phyloP scores from a whole-genome alignment of 805 yeast species.

The Dipodascus albidus region DNA sequence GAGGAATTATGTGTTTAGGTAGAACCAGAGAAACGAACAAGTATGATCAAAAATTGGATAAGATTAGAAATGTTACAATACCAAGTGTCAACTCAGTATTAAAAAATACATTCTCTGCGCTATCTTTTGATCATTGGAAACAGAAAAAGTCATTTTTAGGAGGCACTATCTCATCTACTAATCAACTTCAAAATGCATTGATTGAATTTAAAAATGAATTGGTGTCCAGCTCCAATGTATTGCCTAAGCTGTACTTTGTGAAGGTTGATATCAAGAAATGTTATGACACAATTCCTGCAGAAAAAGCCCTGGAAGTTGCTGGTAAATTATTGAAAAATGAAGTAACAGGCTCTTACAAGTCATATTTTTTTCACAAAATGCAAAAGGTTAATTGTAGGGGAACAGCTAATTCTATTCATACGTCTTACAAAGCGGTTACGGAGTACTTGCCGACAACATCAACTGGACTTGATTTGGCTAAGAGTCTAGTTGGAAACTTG shows the following conservation, averaged over 20 bases:
- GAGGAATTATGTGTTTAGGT: constrained; percentile 10
- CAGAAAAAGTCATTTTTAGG: constrained; percentile 1
- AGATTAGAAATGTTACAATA: not conserved
- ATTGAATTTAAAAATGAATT: constrained; percentile 27
- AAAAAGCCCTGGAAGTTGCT: constrained; percentile 9
- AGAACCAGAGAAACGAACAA: constrained; percentile 48
- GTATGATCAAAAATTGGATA: constrained; percentile 18
- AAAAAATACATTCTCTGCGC: constrained; percentile 5
- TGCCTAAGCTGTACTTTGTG: constrained; percentile 32
- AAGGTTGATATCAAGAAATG: constrained; percentile 73
- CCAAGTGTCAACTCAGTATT: constrained; percentile 18
- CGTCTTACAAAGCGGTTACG: no score
- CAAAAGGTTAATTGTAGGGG: constrained; percentile 3
- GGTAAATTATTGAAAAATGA: constrained; percentile 7
- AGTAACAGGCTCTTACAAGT: not conserved
- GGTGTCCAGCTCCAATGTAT: constrained; percentile 19
- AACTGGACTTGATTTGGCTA: constrained; percentile 18
- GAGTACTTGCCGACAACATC: not conserved
- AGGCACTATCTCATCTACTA: constrained; percentile 31
- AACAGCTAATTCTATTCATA: constrained; percentile 1
- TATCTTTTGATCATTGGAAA: not conserved
- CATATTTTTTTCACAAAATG: constrained; percentile 9
- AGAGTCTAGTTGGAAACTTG: constrained; percentile 17
- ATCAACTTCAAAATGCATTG: constrained; percentile 34
- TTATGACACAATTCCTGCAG: constrained; percentile 48